Base-by-base conservation (phyloP, 129 eudicot species). In the Dittrichia graveolens region DNA sequence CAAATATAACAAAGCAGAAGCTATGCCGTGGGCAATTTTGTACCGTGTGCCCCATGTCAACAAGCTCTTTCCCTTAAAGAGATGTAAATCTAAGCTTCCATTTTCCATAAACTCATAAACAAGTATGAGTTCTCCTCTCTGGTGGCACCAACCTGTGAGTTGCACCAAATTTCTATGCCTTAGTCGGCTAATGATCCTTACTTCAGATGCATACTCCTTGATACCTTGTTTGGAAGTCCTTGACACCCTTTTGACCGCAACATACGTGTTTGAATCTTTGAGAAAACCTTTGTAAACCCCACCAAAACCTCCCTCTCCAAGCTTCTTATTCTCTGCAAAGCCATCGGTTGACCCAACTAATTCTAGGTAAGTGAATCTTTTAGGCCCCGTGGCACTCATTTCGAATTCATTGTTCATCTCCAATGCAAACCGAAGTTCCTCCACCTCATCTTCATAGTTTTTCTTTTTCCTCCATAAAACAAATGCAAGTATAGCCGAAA, bases 151-250 rank as follows among this genome's bases (percentile, higher is more conserved):
- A 60, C 87, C 87, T 8, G 57, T 65, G 24, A 83, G 80, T 55
- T 79, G 82, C 15, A 83, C 84, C 45, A 84, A 69, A 57, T 83
- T 83, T 49, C 66, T 75, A 61, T 83, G 84, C n/a, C 88, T 75
- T 47, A 83, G 45, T 43, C 74, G 54, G 75, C 84, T 83, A 24
- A 83, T 82, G 57, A 79, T 83, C 77, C 14, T 79, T 14, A 83
- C 79, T 80, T 84, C 57, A 16, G 85, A 19, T 24, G 67, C 37
- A 84, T 77, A 42, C 67, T 55, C 46, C 48, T 75, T 31, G 72
- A 77, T 8, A 56, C 61, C 75, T 69, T 74, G 73, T 81, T 19
- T 55, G 3, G 61, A 55, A 14, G 37, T 19, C 61, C 16, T 55
- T 18, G 37, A 18, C 39, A 55, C 11, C 61, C 61, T 55, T 55